Percentiles rank a stretch among this genome's conserved stretches.
phyloP scores from a whole-genome alignment of 78 protist species.

The slime mould (Dictyostelium discoideum) region dicty_2.7 NC_007088.5:5974001-5974500 shows the following conservation, averaged over 20 bases:
- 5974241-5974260: conserved; percentile 94
- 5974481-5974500: conserved; percentile 45
- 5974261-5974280: conserved; percentile 95
- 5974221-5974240: conserved; percentile 99
- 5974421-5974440: conserved; percentile 94
- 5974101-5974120: conserved; percentile 99
- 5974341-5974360: conserved; percentile 95
- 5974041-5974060: conserved; percentile 96
- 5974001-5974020: conserved; percentile 96
- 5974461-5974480: conserved; percentile 22
- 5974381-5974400: conserved; percentile 94
- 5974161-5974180: conserved; percentile 93
- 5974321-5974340: conserved; percentile 91
- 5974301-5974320: conserved; percentile 91
- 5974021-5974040: conserved; percentile 98
- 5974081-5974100: conserved; percentile 96
- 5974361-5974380: conserved; percentile 95
- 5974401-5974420: conserved; percentile 84
- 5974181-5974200: conserved; percentile 84
- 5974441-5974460: conserved; percentile 80
- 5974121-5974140: conserved; percentile 98
- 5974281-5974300: conserved; percentile 89
- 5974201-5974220: conserved; percentile 98
- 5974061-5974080: conserved; percentile 95
- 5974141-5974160: conserved; percentile 94